phyloP scores from a whole-genome alignment of 2,329 filamentous ascomycete genomes.

The Fusarium veterinarium region DNA sequence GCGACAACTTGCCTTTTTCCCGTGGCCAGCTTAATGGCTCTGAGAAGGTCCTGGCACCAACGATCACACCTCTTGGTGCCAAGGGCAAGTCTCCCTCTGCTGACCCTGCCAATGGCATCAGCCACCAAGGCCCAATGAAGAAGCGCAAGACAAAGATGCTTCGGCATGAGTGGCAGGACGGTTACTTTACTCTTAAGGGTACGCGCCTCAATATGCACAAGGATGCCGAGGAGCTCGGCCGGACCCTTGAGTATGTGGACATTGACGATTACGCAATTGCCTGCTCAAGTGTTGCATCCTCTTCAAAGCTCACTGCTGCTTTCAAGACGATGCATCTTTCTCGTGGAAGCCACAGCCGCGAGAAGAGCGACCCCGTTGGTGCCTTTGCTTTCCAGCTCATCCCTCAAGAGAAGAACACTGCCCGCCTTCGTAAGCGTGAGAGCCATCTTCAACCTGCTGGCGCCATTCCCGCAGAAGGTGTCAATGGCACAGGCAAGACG shows the following conservation, averaged over 20 bases:
- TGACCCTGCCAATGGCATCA: conserved; percentile 62
- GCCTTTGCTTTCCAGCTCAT: conserved; percentile 90
- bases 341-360: conserved; percentile 58
- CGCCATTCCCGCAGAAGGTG: conserved; percentile 55
- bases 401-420: conserved; percentile 71
- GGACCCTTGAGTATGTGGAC: conserved; percentile 82
- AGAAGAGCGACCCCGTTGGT: conserved; percentile 68
- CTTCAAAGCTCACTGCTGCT: conserved; percentile 85
- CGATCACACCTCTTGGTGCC: conserved; percentile 44
- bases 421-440: conserved; percentile 65
- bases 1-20: conserved; percentile 67
- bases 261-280: conserved; percentile 90
- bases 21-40: conserved; percentile 58
- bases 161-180: conserved; percentile 92
- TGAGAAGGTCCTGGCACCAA: conserved; percentile 60
- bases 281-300: conserved; percentile 80
- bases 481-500: conserved; percentile 78
- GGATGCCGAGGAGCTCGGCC: conserved; percentile 62
- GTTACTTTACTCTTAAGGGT: conserved; percentile 87
- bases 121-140: conserved; percentile 90
- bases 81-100: conserved; percentile 45
- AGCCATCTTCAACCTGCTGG: conserved; percentile 55
- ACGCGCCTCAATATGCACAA: conserved; percentile 82
- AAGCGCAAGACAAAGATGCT: conserved; percentile 91
- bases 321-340: conserved; percentile 83